Conservation (phyloP, 2,329 filamentous ascomycete species). For the Xylariaceae sp. region DNA sequence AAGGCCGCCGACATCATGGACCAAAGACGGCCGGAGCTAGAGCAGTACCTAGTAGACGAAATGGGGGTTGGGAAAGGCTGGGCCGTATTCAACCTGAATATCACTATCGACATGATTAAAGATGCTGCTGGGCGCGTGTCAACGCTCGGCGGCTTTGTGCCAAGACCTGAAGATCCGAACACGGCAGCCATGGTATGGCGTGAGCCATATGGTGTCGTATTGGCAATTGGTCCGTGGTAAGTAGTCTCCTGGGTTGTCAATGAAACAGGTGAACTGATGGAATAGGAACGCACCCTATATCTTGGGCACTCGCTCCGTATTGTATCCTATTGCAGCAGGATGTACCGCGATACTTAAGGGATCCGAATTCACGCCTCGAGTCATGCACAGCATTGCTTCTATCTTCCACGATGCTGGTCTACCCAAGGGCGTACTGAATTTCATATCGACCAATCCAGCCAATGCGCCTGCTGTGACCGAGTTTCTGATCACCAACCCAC, state of each 20-base stretch:
- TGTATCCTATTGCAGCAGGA: slow-evolving; percentile 67
- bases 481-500: slow-evolving; percentile 65
- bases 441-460: slow-evolving; percentile 63
- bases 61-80: slow-evolving; percentile 50
- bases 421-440: slow-evolving; percentile 68
- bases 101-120: slow-evolving; percentile 47
- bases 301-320: slow-evolving; percentile 52
- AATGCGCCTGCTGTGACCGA: slow-evolving; percentile 67
- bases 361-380: slow-evolving; percentile 64
- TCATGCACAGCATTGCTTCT: slow-evolving; percentile 62
- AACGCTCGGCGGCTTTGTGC: slow-evolving; percentile 45
- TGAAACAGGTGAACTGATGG: neutral
- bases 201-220: slow-evolving; percentile 80
- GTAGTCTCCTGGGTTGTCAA: slow-evolving; percentile 21
- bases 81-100: slow-evolving; percentile 50
- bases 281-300: slow-evolving; percentile 53
- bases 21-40: slow-evolving; percentile 60
- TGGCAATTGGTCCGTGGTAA: slow-evolving; percentile 84
- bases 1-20: slow-evolving; percentile 71
- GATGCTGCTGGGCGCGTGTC: slow-evolving; percentile 52
- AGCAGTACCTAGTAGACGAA: slow-evolving; percentile 62
- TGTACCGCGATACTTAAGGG: slow-evolving; percentile 71
- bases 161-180: slow-evolving; percentile 50
- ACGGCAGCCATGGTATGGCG: slow-evolving; percentile 70
- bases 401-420: slow-evolving; percentile 69